Evolutionary conservation across 352 stramenopile species (phyloP).

Genomic region (Pythium utonaiense): DNA sequence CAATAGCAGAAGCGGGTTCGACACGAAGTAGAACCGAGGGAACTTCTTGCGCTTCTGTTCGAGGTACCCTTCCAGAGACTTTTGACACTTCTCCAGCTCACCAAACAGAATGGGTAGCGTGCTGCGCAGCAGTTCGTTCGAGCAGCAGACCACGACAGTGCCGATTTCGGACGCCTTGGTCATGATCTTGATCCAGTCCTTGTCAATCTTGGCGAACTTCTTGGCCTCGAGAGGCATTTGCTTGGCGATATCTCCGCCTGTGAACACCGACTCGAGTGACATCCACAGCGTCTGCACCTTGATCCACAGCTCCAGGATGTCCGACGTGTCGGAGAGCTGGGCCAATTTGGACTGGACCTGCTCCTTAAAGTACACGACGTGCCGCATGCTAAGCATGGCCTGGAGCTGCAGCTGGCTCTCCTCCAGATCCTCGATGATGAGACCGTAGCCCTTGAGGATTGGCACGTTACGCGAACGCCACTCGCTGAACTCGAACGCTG

Average conservation of each 20-base stretch:
- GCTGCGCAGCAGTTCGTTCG: slow-evolving; percentile 96
- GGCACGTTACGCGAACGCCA: slow-evolving; percentile 94
- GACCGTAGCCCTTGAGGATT: slow-evolving; percentile 94
- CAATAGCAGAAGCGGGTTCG: slow-evolving; percentile 95
- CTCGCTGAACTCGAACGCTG: slow-evolving; percentile 95
- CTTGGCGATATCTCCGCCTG: slow-evolving; percentile 98
- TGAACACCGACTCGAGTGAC: slow-evolving; percentile 98
- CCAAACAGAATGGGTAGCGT: slow-evolving; percentile 96
- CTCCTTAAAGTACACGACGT: slow-evolving; percentile 96
- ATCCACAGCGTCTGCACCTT: slow-evolving; percentile 99
- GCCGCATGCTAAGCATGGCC: slow-evolving; percentile 97
- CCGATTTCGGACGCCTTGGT: slow-evolving; percentile 88
- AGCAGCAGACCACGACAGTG: slow-evolving; percentile 92
- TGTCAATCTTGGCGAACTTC: slow-evolving; percentile 97
- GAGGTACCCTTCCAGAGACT: slow-evolving; percentile 97
- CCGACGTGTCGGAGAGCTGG: slow-evolving; percentile 94
- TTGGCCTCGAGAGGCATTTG: slow-evolving; percentile 98
- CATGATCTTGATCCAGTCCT: slow-evolving; percentile 99
- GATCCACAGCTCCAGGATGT: slow-evolving; percentile 97
- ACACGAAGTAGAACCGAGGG: slow-evolving; percentile 99
- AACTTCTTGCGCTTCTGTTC: slow-evolving; percentile 99
- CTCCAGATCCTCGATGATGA: slow-evolving; percentile 96
- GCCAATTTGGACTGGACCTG: slow-evolving; percentile 92
- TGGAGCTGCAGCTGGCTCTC: slow-evolving; percentile 98
- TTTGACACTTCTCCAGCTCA: slow-evolving; percentile 98